A percentile compares a stretch with the other conserved stretches of the same genome.
phyloP scores from a whole-genome alignment of 1,139 yeast species.

The Candida sp. region DNA sequence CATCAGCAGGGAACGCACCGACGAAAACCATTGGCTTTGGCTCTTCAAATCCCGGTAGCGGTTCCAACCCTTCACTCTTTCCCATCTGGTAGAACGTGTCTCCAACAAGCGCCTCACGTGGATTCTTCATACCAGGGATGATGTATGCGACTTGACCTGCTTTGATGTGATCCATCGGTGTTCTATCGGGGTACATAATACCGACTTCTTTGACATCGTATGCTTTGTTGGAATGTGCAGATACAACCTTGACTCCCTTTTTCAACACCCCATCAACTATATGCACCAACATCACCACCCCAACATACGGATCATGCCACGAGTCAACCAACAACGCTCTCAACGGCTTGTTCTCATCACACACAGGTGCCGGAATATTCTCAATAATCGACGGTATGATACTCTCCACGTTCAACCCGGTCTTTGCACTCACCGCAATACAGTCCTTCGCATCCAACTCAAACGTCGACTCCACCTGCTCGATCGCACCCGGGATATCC shows the following conservation, averaged over 20 bases:
- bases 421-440: slow-evolving; percentile 89
- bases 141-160: slow-evolving; percentile 97
- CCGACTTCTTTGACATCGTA: slow-evolving; percentile 95
- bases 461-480: slow-evolving; percentile 83
- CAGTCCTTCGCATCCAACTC: slow-evolving; percentile 80
- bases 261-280: slow-evolving; percentile 82
- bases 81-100: slow-evolving; percentile 86
- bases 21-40: slow-evolving; percentile 99
- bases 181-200: slow-evolving; percentile 90
- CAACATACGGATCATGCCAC: slow-evolving; percentile 95
- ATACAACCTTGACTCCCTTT: slow-evolving; percentile 74
- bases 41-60: slow-evolving; percentile 95
- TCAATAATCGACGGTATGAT: slow-evolving; percentile 82
- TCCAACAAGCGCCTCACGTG: slow-evolving; percentile 88
- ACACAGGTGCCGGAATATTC: slow-evolving; percentile 74
- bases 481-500: slow-evolving; percentile 78
- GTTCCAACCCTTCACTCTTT: slow-evolving; percentile 61
- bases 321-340: slow-evolving; percentile 89
- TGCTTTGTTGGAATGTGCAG: slow-evolving; percentile 76
- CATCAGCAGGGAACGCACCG: slow-evolving; percentile 98
- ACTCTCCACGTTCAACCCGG: slow-evolving; percentile 78
- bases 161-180: slow-evolving; percentile 60
- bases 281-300: slow-evolving; percentile 88
- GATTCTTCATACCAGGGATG: slow-evolving; percentile 91
- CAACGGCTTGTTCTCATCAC: slow-evolving; percentile 58